These are phyloP conservation scores for Podila minutissima DNA, from an alignment of 192 early-diverging fungal species.

Conservation along the genomic window DNA sequence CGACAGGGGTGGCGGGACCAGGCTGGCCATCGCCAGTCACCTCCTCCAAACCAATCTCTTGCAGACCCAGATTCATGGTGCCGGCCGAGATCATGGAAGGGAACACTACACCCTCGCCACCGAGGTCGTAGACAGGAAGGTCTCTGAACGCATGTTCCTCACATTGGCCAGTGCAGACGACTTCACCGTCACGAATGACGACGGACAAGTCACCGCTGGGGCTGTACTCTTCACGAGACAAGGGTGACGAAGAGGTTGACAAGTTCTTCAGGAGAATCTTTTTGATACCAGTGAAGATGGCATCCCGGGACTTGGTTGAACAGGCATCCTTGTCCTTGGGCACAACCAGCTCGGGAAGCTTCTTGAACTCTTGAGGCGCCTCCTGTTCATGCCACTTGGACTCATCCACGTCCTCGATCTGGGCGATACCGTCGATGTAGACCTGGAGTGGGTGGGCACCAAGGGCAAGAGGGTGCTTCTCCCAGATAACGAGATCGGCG, in stretches of 20 bases:
- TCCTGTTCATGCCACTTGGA: constrained; percentile 3
- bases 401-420: constrained; percentile 27
- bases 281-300: constrained; percentile 15
- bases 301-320: not conserved
- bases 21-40: constrained; percentile 62
- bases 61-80: constrained; percentile 61
- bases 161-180: constrained; percentile 58
- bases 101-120: constrained; percentile 21
- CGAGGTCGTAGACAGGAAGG: constrained; percentile 8
- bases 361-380: constrained; percentile 10
- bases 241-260: not conserved
- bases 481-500: constrained; percentile 84
- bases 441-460: constrained; percentile 80
- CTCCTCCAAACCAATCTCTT: constrained; percentile 68
- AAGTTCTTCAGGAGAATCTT: constrained; percentile 11
- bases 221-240: constrained; percentile 8
- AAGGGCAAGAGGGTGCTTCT: constrained; percentile 68
- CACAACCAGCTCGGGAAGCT: not conserved
- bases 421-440: constrained; percentile 72
- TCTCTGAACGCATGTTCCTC: not conserved
- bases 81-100: constrained; percentile 15
- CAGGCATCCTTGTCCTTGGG: constrained; percentile 13
- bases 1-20: not conserved
- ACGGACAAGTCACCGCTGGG: constrained; percentile 9
- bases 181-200: constrained; percentile 57